Evolutionary conservation across 2,329 filamentous ascomycete genomes (phyloP).

Genomic region (Fusarium cicatricum): DNA sequence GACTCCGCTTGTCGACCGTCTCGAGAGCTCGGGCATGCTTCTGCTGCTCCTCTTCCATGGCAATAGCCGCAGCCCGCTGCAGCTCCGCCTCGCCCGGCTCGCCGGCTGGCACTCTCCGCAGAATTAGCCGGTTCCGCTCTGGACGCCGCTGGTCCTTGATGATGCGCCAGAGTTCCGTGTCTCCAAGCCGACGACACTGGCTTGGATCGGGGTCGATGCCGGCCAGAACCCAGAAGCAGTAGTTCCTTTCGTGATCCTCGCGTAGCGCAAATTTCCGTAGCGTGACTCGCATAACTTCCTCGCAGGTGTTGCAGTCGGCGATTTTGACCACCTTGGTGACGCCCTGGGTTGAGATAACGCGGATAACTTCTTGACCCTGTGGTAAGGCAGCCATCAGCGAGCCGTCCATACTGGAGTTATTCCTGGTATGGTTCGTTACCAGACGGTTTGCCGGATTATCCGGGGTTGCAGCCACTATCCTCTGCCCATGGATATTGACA

Average conservation of each 20-base stretch:
- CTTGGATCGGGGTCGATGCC: constrained; percentile 84
- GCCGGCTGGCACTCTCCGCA: constrained; percentile 90
- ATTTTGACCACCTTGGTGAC: constrained; percentile 95
- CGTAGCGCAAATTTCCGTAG: constrained; percentile 87
- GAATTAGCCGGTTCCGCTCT: constrained; percentile 88
- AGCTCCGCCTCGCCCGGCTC: constrained; percentile 90
- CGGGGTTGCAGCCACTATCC: constrained; percentile 55
- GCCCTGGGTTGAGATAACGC: constrained; percentile 91
- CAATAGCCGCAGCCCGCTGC: constrained; percentile 86
- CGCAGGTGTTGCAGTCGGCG: constrained; percentile 87
- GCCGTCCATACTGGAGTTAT: constrained; percentile 84
- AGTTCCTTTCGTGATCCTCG: constrained; percentile 91
- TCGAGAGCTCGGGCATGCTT: constrained; percentile 71
- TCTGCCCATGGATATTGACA: constrained; percentile 30
- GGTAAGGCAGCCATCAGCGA: constrained; percentile 87
- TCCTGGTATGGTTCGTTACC: constrained; percentile 75
- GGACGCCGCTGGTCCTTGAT: constrained; percentile 86
- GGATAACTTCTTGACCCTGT: constrained; percentile 85
- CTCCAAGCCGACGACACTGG: constrained; percentile 82
- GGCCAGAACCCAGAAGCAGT: constrained; percentile 94
- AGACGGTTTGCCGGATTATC: constrained; percentile 70
- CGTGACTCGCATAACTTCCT: constrained; percentile 91
- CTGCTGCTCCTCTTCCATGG: constrained; percentile 84
- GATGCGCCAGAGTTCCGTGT: constrained; percentile 88
- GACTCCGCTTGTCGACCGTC: constrained; percentile 76